Percentiles rank a stretch among this genome's conserved stretches.
phyloP scores from a whole-genome alignment of 768 basidiomycete genomes.

The Suillus weaverae region DNA sequence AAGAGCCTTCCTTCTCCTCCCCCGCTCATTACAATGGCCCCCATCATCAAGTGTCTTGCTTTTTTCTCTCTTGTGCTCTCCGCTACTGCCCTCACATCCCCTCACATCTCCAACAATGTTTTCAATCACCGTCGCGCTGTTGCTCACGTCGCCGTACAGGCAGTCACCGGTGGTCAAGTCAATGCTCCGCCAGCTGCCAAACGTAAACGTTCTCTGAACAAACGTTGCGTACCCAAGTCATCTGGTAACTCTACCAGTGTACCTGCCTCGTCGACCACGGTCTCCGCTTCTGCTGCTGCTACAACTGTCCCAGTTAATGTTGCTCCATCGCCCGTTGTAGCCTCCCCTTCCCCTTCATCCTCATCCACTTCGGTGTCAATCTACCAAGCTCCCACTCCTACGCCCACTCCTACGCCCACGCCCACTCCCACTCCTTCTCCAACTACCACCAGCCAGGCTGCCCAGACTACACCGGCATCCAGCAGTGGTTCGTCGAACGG shows the following conservation, averaged over 20 bases:
- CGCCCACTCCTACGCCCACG: background rate
- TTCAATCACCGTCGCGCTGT: conserved; percentile 23
- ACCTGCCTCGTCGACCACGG: background rate
- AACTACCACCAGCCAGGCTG: conserved; percentile 2
- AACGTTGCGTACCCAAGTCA: conserved; percentile 22
- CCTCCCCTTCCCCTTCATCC: background rate
- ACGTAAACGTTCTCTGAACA: conserved; percentile 31
- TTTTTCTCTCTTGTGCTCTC: conserved; percentile 45
- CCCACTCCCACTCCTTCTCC: conserved; percentile 1
- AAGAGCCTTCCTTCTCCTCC: conserved; percentile 16
- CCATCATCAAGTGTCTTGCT: conserved; percentile 44
- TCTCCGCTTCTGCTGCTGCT: background rate
- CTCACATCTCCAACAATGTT: conserved; percentile 35
- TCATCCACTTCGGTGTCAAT: conserved; percentile 4
- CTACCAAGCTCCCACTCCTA: background rate
- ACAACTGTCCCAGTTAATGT: conserved; percentile 22
- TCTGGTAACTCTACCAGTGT: conserved; percentile 18
- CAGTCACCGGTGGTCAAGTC: background rate
- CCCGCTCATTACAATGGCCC: conserved; percentile 24
- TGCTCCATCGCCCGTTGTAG: conserved; percentile 13
- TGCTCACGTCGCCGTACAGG: background rate
- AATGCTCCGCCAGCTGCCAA: background rate
- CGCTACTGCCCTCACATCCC: conserved; percentile 35
- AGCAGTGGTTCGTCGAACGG: conserved; percentile 17
- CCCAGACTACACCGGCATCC: conserved; percentile 18